These are phyloP conservation scores for Zelopaecilomyces penicillatus DNA, from an alignment of 2,329 filamentous ascomycete species.

Conservation along the genomic window DNA sequence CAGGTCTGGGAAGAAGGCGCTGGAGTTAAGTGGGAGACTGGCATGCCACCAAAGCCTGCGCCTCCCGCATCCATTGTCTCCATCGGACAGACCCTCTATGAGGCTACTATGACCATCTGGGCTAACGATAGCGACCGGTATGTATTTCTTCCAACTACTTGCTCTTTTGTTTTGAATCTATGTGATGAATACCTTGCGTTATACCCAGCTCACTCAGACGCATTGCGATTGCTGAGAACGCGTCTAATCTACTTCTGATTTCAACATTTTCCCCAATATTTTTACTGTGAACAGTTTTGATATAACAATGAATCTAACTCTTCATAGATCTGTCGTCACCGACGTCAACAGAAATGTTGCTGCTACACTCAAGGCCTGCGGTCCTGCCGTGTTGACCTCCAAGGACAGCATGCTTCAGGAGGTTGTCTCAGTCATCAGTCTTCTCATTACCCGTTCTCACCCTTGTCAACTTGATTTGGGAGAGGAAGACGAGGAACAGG, in stretches of 20 bases:
- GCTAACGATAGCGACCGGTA: slow-evolving; percentile 89
- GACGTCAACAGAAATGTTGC: slow-evolving; percentile 93
- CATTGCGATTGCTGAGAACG: slow-evolving; percentile 84
- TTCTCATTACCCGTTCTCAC: slow-evolving; percentile 83
- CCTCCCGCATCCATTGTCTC: slow-evolving; percentile 74
- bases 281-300: neutral
- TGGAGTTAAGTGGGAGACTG: slow-evolving; percentile 79
- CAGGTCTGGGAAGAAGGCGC: slow-evolving; percentile 68
- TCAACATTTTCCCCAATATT: slow-evolving; percentile 17
- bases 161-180: slow-evolving; percentile 15
- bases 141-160: slow-evolving; percentile 33
- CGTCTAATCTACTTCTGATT: slow-evolving; percentile 39
- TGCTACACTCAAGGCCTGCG: slow-evolving; percentile 82
- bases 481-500: slow-evolving; percentile 67
- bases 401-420: slow-evolving; percentile 62
- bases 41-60: slow-evolving; percentile 72
- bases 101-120: slow-evolving; percentile 78
- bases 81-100: slow-evolving; percentile 78
- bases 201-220: slow-evolving; percentile 99
- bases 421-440: slow-evolving; percentile 63
- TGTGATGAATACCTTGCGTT: slow-evolving; percentile 87
- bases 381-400: slow-evolving; percentile 73
- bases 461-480: slow-evolving; percentile 87
- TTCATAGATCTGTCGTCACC: slow-evolving; percentile 69
- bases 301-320: neutral